These are phyloP conservation scores for Fusarium phyllophilum DNA, from an alignment of 2,329 filamentous ascomycete genomes.

Conservation along the genomic window DNA sequence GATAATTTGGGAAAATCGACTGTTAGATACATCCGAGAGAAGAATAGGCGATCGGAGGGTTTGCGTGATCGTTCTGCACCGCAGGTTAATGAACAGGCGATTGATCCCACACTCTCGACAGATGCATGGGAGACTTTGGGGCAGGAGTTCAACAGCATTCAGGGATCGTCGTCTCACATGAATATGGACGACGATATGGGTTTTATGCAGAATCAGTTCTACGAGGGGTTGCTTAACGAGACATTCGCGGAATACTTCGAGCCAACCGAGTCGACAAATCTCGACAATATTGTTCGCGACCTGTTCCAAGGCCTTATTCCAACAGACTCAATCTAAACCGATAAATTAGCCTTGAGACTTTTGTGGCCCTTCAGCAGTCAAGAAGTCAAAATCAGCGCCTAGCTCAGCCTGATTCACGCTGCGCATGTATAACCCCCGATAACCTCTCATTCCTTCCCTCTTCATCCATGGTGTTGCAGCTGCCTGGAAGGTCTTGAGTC, in stretches of 20 bases:
- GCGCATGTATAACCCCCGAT: slow-evolving; percentile 68
- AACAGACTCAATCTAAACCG: slow-evolving; percentile 25
- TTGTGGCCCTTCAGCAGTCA: slow-evolving; percentile 57
- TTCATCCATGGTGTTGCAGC: slow-evolving; percentile 25
- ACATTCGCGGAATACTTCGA: slow-evolving; percentile 46
- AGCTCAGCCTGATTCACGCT: slow-evolving; percentile 68
- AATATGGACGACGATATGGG: background rate
- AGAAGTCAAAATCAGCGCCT: slow-evolving; percentile 71
- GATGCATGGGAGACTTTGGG: slow-evolving; percentile 4
- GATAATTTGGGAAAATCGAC: slow-evolving; percentile 52
- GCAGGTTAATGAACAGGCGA: background rate
- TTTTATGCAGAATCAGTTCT: slow-evolving; percentile 36
- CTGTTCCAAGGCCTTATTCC: slow-evolving; percentile 53
- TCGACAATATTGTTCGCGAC: slow-evolving; percentile 49
- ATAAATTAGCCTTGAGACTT: background rate
- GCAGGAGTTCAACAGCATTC: background rate
- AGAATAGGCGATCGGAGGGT: background rate
- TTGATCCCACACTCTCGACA: background rate
- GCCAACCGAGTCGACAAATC: slow-evolving; percentile 43
- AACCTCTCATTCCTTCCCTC: slow-evolving; percentile 56
- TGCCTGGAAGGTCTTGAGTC: slow-evolving; percentile 58
- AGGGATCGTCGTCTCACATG: background rate
- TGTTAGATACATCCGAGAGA: slow-evolving; percentile 43
- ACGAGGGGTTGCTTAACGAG: slow-evolving; percentile 40
- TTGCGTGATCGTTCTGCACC: background rate